A percentile compares a stretch with the other conserved stretches of the same genome.
These are phyloP conservation scores for Aspergillus persii DNA, from an alignment of 2,329 filamentous ascomycete species.

Conservation along the genomic window DNA sequence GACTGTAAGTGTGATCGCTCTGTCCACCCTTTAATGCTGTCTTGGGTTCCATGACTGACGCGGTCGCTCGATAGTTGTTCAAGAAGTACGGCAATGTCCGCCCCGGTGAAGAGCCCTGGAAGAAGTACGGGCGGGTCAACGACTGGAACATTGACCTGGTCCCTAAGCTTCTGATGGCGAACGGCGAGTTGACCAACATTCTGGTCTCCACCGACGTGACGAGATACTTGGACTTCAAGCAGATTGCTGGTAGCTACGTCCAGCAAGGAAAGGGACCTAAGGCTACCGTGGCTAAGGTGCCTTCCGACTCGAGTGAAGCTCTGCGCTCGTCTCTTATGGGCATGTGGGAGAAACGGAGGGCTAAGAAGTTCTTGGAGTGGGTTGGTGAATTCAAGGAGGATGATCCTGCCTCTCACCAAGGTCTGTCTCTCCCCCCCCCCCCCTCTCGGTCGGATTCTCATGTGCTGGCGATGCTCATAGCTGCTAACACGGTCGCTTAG, in stretches of 20 bases:
- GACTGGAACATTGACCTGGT: constrained; percentile 99
- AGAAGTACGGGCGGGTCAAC: constrained; percentile 92
- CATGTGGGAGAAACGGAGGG: constrained; percentile 93
- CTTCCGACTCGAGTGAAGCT: constrained; percentile 86
- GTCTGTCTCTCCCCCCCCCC: constrained; percentile 49
- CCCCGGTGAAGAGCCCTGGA: constrained; percentile 86
- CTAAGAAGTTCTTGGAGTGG: constrained; percentile 97
- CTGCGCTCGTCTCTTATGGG: constrained; percentile 93
- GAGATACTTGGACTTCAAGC: constrained; percentile 86
- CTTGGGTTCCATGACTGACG: constrained; percentile 20
- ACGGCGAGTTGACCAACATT: constrained; percentile 97
- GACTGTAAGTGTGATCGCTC: constrained; percentile 58
- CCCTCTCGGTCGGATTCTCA: background rate
- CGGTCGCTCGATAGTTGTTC: constrained; percentile 67
- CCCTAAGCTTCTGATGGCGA: constrained; percentile 97
- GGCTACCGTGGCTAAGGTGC: constrained; percentile 94
- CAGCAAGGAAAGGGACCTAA: constrained; percentile 81
- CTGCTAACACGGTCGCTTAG: constrained; percentile 46
- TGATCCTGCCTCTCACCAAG: constrained; percentile 84
- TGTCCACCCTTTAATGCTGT: background rate
- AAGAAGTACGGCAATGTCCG: constrained; percentile 89
- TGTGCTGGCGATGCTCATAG: background rate
- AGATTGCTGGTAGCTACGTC: constrained; percentile 93
- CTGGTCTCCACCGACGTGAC: constrained; percentile 93
- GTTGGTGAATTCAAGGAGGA: constrained; percentile 80